phyloP scores from a whole-genome alignment of 75 land plant species.

The Cryptomeria japonica region DNA sequence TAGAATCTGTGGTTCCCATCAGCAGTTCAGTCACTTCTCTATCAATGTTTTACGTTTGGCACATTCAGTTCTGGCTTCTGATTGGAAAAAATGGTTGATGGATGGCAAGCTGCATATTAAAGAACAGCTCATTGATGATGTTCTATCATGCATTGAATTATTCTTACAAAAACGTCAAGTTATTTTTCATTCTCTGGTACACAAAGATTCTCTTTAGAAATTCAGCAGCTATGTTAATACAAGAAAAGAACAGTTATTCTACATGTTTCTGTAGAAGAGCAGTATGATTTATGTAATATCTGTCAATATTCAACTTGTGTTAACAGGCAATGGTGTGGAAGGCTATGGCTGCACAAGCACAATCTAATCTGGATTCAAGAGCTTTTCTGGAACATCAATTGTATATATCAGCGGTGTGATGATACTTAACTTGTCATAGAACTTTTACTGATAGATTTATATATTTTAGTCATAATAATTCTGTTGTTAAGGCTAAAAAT shows the following conservation, averaged over 20 bases:
- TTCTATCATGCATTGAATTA: not conserved
- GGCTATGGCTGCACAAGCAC: slow-evolving; percentile 1
- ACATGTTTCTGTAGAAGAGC: not conserved
- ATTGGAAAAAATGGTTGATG: slow-evolving; percentile 13
- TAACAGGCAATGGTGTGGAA: slow-evolving; percentile 7
- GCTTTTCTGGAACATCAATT: slow-evolving; percentile 9
- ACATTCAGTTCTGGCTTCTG: slow-evolving; percentile 8
- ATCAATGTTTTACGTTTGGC: slow-evolving; percentile 9
- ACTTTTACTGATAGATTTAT: not conserved
- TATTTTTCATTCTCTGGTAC: slow-evolving; percentile 11
- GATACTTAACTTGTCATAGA: not conserved
- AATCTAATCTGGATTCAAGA: slow-evolving; percentile 10
- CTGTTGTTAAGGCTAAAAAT: not conserved
- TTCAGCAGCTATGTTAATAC: not conserved
- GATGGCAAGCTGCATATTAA: not conserved
- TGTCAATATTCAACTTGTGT: not conserved
- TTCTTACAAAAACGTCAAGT: slow-evolving; percentile 6
- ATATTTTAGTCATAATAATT: not conserved
- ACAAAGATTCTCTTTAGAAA: not conserved
- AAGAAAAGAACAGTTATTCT: not conserved
- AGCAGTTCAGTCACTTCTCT: slow-evolving; percentile 13
- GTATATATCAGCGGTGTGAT: slow-evolving; percentile 10
- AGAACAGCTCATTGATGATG: slow-evolving; percentile 3
- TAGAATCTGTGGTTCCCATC: slow-evolving; percentile 4
- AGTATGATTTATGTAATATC: not conserved